Base-by-base conservation (phyloP, 768 basidiomycete species). In the Exsudoporus frostii region DNA sequence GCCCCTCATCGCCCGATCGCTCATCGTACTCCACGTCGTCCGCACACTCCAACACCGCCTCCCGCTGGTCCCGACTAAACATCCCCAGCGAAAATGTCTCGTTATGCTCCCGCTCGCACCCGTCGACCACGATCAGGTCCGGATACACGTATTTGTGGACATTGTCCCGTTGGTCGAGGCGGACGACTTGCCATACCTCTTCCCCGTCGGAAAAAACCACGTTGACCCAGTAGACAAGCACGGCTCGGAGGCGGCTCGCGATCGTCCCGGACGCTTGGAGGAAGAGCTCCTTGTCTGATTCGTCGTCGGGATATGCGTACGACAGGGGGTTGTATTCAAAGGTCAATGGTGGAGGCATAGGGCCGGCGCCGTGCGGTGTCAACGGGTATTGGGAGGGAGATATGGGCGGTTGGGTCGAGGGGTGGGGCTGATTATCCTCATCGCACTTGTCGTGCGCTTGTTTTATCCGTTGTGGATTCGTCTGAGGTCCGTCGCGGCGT, bases 171-270 rank as follows among this genome's bases (percentile, higher is more conserved):
- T 41, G 40, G 24, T 57, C 52, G 34, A 69, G 62, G 15, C 65
- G 65, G 14, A 64, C 56, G 54, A 62, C 65, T 6, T 66, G 67
- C 62, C 66, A 69, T 3, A 66, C 59, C 32, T 66, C 56, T 15
- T 57, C 57, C 14, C 65, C 62, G 20, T 64, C 62, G 38, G 7
- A 11, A 36, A 66, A 66, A 39, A 51, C 44, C 13, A 37, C 48
- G 56, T 66, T 66, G 45, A 62, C 59, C 67, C 65, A 66, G 46
- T 66, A 69, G 30, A 66, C 17, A 17, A 69, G 20, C 39, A 64
- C 59, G 29, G 44, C 40, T 20, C 56, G 50, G 14, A 48, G 42
- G 5, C 51, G 40, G 33, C 4, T 6, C 14, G 55, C 48, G 48
- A 45, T 22, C 33, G 45, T 36, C 4, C 53, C 54, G 5, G 65